phyloP scores from a whole-genome alignment of 257 asterid genomes.

The Gynochthodes officinalis region DNA sequence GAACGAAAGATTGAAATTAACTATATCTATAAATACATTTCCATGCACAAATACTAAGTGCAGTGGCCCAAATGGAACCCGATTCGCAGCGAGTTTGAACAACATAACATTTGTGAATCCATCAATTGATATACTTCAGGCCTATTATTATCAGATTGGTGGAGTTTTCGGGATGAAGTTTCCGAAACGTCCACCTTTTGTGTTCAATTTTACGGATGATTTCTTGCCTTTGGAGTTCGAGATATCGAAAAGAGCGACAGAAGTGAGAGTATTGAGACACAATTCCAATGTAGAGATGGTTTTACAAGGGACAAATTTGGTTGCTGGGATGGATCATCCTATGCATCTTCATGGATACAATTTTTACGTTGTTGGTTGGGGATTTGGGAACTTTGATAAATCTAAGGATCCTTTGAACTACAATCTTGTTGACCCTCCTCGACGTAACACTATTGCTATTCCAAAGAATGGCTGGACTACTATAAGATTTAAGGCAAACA shows the following conservation, averaged over 20 bases:
- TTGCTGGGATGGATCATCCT: constrained; percentile 41
- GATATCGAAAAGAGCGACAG: constrained; percentile 29
- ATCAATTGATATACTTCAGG: constrained; percentile 31
- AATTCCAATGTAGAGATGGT: constrained; percentile 42
- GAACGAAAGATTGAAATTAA: background rate
- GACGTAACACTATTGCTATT: constrained; percentile 38
- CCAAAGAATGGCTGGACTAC: constrained; percentile 55
- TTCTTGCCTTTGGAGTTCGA: constrained; percentile 23
- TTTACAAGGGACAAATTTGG: constrained; percentile 43
- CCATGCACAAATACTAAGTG: constrained; percentile 17
- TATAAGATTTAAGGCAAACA: constrained; percentile 44
- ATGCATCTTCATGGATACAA: constrained; percentile 50
- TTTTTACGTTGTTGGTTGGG: constrained; percentile 45
- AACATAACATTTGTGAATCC: constrained; percentile 24
- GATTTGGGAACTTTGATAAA: constrained; percentile 41
- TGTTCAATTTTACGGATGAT: constrained; percentile 38
- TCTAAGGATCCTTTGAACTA: constrained; percentile 29
- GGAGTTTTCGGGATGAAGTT: constrained; percentile 30
- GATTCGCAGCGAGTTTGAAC: constrained; percentile 18
- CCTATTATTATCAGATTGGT: constrained; percentile 29
- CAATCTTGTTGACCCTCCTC: constrained; percentile 48
- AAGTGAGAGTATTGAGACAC: constrained; percentile 22
- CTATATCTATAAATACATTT: constrained; percentile 21
- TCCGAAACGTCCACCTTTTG: constrained; percentile 26
- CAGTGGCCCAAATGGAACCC: constrained; percentile 17